Evolutionary conservation across 2,329 filamentous ascomycete species (phyloP), one percentile per base, ranked within the genome.

Genomic region (Colletotrichum godetiae): DNA sequence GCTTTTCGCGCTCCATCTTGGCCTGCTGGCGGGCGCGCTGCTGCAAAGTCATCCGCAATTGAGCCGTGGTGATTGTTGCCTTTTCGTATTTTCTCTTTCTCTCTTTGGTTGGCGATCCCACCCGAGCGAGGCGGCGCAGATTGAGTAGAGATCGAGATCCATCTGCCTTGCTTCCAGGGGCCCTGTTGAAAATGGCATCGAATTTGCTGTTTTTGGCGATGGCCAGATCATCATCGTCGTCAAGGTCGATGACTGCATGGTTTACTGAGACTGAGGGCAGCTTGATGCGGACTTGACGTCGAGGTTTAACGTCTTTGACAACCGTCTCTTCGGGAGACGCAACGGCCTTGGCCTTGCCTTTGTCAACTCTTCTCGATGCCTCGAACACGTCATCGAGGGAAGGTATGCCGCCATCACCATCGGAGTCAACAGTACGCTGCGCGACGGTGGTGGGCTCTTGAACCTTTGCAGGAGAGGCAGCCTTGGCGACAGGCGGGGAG

Each of bases 1-100:
- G 92, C 76, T 94, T 92, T 73, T 94, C 90, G 66, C 94, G 92
- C 80, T 97, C 95, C 55, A 89, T 83, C 73, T 91, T 91, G 57
- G 95, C 95, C 82, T 99, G 97, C 73, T 93, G 88, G 57, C 94
- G 91, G 6, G 95, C 95, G 74, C 92, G 92, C 76, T 91, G 89
- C 49, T 93, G 87, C 8, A 98, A 85, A 42, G 86, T 88, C 11
- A 87, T 84, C 58, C 95, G 91, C 67, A 98, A 87, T 76, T 97
- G 91, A 33, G 87, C 89, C 0, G 88, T 85, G 8, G 90, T 94
- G 86, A 98, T 93, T 10, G 86, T 87, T 58, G 84, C 84, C 72
- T 85, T 88, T 61, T 82, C 82, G 24, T 83, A 83, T 67, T 83
- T 84, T 52, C 83, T 80, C 52, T 82, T 80, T n/a, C 81, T 78